Base-by-base conservation (phyloP, 176 grass and related monocot genomes). In the Carex cristatella region DNA sequence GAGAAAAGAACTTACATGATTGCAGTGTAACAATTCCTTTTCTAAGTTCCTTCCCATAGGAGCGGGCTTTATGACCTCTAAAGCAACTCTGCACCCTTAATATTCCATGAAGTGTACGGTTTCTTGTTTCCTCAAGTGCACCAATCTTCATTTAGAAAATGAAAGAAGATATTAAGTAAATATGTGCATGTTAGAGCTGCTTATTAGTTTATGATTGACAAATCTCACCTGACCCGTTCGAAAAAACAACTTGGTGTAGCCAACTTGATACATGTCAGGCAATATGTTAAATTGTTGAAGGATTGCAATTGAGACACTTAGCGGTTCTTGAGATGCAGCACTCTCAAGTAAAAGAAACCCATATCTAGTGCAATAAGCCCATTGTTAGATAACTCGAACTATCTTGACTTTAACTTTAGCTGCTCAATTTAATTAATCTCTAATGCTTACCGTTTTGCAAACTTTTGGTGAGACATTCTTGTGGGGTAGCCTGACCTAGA, bases 181-280 rank as follows among this genome's bases (percentile, higher is more conserved):
- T 4, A 61, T 48, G 23, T 30, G 18, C 79, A 69, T 10, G 7
- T 31, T 63, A 83, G 40, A 32, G 7, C 9, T 53, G 30, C 48
- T 69, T 16, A 83, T 38, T 83, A 31, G 49, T 69, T 48, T 56
- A 85, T 15, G 13, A 16, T 28, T 27, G 23, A 42, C 14, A 68
- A 79, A 80, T 79, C 88, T 91, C 67, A 99, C 96, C 91, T 99
- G 96, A 54, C 96, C 96, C 35, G 93, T 99, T 84, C 96, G 91
- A 70, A 99, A 99, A 85, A 98, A 98, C 60, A 98, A 92, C 35
- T 95, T 98, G 72, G 96, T 95, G 85, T 95, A 98, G 73, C 96
- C 96, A 94, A 98, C 93, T 98, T 98, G 96, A 83, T 98, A 98
- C 96, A 98, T 98, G 81, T 99, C 96, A 69, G 93, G 88, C 59